Evolutionary conservation across 2,329 filamentous ascomycete species (phyloP), one percentile per base, ranked within the genome.

Genomic region (Penicillium olsonii): DNA sequence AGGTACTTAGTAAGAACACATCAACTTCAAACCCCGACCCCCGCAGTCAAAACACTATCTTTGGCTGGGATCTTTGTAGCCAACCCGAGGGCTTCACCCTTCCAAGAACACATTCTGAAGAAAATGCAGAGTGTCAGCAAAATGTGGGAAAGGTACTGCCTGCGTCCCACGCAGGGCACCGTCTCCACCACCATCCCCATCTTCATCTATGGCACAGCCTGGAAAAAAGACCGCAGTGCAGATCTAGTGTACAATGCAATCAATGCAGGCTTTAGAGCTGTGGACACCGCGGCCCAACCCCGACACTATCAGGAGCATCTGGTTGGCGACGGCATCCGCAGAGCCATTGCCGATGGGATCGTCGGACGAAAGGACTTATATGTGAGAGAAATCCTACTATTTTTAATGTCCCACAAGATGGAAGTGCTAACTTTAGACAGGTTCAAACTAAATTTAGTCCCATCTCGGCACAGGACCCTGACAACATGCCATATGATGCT

Each of bases 391-490:
- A 11, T 37, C n/a, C n/a, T 38, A 11, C 41, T 35, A 44, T 41
- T 12, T 37, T 49, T 19, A 20, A 5, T 18, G 1, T n/a, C 20
- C 33, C 15, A 20, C 6, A 31, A 7, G 20, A 12, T 12, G n/a
- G 6, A n/a, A 5, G 41, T 14, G 24, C 53, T 40, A 34, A 45
- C 26, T 38, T 45, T 37, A 31, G 15, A 9, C 45, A 87, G 83
- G 76, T 92, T 37, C 89, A 95, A 78, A 92, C 89, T n/a, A 94
- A 92, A 68, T 94, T 87, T 73, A 90, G 87, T 1, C 78, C 85
- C 0, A 68, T 83, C 4, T 69, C 70, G 14, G 84, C 82, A 19
- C 87, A 92, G 66, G 81, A 85, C 61, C 73, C 73, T 2, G 68
- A 70, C 34, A 77, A 82, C 41, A 76, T 84, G 70, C 87, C 87